Evolutionary conservation across 2,329 filamentous ascomycete species (phyloP).

Genomic region (Scleromitrula shiraiana): DNA sequence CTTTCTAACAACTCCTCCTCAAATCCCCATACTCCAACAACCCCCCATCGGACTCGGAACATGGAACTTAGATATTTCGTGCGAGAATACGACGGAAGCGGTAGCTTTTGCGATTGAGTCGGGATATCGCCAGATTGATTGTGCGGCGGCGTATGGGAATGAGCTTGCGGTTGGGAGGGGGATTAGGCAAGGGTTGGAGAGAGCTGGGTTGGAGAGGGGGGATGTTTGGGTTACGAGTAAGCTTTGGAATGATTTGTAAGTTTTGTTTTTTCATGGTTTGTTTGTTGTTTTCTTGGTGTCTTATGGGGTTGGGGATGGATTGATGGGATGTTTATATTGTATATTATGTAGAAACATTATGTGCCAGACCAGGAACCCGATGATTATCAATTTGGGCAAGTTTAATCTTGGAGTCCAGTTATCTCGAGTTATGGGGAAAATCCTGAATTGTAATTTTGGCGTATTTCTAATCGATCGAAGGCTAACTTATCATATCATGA

Average conservation of each 20-base stretch:
- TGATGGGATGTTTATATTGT: too few relatives aligned
- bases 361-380: too few relatives aligned
- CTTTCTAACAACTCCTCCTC: not conserved
- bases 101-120: constrained; percentile 16
- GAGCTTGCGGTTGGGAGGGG: constrained; percentile 17
- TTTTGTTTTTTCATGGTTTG: constrained; percentile 14
- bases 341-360: too few relatives aligned
- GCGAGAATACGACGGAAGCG: constrained; percentile 4
- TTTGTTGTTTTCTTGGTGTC: not conserved
- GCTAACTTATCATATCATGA: too few relatives aligned
- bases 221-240: constrained; percentile 24
- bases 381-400: too few relatives aligned
- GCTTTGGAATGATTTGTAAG: constrained; percentile 18
- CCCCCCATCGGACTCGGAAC: constrained; percentile 10
- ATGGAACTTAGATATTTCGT: constrained; percentile 4
- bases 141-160: constrained; percentile 16
- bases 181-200: constrained; percentile 13
- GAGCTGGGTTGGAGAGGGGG: constrained; percentile 10
- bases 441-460: too few relatives aligned
- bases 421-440: too few relatives aligned
- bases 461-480: too few relatives aligned
- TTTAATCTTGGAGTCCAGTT: too few relatives aligned
- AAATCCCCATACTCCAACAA: not conserved
- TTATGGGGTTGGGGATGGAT: not conserved
- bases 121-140: constrained; percentile 22